These are phyloP conservation scores for Aspergillus sp. DNA, from an alignment of 2,329 filamentous ascomycete genomes.

Conservation along the genomic window DNA sequence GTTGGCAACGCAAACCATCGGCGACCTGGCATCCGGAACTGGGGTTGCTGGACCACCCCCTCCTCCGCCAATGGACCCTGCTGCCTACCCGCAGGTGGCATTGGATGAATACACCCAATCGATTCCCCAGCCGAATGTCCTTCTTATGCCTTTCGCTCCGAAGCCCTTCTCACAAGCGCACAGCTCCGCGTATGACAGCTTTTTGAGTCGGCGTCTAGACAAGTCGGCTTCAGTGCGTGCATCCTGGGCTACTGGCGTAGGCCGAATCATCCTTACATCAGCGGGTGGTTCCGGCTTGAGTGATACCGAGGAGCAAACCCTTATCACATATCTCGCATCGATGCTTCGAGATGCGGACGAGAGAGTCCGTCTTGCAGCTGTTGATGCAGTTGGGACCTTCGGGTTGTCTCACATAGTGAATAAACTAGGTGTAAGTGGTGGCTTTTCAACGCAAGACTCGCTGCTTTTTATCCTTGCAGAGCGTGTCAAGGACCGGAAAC, in stretches of 20 bases:
- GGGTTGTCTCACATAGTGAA: slow-evolving; percentile 76
- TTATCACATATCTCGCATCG: slow-evolving; percentile 73
- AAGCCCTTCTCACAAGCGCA: slow-evolving; percentile 88
- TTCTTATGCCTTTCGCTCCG: slow-evolving; percentile 80
- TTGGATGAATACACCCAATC: slow-evolving; percentile 49
- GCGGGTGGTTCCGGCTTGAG: slow-evolving; percentile 87
- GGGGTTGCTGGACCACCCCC: slow-evolving; percentile 84
- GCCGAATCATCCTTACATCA: slow-evolving; percentile 85
- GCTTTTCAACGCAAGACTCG: slow-evolving; percentile 72
- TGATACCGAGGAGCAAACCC: slow-evolving; percentile 72
- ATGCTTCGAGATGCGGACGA: slow-evolving; percentile 88
- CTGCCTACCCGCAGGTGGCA: slow-evolving; percentile 71
- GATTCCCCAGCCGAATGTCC: slow-evolving; percentile 57
- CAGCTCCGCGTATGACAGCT: slow-evolving; percentile 74
- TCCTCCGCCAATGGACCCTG: slow-evolving; percentile 70
- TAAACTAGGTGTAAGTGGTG: slow-evolving; percentile 75
- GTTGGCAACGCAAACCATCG: slow-evolving; percentile 88
- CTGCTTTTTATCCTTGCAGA: slow-evolving; percentile 81
- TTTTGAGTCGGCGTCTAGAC: slow-evolving; percentile 81
- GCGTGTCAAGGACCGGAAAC: slow-evolving; percentile 81
- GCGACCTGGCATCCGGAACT: slow-evolving; percentile 91
- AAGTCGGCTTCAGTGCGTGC: slow-evolving; percentile 79
- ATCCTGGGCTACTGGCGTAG: slow-evolving; percentile 80
- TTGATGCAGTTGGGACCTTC: slow-evolving; percentile 79
- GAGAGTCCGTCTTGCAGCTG: slow-evolving; percentile 83